Conservation (phyloP, 768 basidiomycete species). For the Agaricus subrufescens region DNA sequence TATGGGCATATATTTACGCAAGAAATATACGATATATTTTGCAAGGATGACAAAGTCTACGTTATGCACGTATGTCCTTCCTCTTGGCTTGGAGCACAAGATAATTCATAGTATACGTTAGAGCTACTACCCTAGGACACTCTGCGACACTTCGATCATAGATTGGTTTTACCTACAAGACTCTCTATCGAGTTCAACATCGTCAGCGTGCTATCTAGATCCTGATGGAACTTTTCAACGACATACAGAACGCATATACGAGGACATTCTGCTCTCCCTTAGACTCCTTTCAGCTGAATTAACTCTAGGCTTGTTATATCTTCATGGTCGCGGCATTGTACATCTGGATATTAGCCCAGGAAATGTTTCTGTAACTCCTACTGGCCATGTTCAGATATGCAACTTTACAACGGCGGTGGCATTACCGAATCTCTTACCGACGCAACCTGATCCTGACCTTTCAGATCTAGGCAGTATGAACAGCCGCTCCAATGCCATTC, state of each 20-base stretch:
- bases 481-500: background rate
- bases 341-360: conserved; percentile 68
- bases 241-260: background rate
- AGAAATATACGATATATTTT: background rate
- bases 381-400: conserved; percentile 50
- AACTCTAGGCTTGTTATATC: conserved; percentile 27
- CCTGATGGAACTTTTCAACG: conserved; percentile 1
- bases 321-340: conserved; percentile 60
- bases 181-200: background rate
- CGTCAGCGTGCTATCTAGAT: background rate
- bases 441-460: conserved; percentile 2
- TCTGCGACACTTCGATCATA: background rate
- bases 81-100: background rate
- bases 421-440: conserved; percentile 13
- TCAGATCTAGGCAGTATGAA: background rate
- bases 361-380: conserved; percentile 51
- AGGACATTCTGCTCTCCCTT: conserved; percentile 13
- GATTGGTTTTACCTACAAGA: background rate
- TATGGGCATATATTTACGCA: background rate
- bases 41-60: background rate
- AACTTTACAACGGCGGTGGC: conserved; percentile 55
- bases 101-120: background rate
- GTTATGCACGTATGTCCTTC: background rate
- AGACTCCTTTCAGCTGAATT: conserved; percentile 28
- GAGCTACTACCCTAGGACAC: background rate